Evolutionary conservation across 1,284 basidiomycete genomes (phyloP).

Genomic region (Naganishia cerealis): DNA sequence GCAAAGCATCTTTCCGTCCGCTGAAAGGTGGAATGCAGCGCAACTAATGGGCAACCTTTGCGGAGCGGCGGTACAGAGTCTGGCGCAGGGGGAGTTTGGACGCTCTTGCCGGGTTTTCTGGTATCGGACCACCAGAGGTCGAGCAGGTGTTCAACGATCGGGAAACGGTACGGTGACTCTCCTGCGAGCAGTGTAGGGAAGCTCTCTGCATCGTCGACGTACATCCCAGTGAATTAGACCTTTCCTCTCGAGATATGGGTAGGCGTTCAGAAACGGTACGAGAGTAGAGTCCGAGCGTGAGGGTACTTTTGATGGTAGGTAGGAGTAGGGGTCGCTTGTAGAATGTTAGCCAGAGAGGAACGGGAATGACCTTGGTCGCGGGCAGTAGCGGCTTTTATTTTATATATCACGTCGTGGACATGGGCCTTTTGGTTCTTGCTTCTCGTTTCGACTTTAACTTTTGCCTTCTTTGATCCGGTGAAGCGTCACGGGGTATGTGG

Average conservation of each 20-base stretch:
- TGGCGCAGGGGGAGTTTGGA: background rate
- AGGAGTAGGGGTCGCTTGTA: too few relatives aligned
- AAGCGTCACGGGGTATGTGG: background rate
- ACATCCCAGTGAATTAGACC: background rate
- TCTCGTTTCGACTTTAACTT: background rate
- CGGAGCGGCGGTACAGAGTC: background rate
- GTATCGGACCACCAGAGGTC: constrained; percentile 5
- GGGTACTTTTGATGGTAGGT: too few relatives aligned
- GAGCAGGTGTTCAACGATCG: background rate
- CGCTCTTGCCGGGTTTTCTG: too few relatives aligned
- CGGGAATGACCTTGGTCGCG: background rate
- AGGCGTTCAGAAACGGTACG: background rate
- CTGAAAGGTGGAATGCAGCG: background rate
- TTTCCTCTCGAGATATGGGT: background rate
- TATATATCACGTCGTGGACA: background rate
- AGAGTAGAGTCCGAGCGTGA: too few relatives aligned
- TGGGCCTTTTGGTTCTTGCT: background rate
- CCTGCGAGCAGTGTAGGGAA: background rate
- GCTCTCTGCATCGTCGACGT: background rate
- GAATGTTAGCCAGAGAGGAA: background rate
- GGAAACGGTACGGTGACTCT: background rate
- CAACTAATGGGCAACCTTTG: background rate
- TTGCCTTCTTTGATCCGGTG: background rate
- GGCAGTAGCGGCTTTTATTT: background rate
- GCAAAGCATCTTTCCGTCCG: background rate